Evolutionary conservation across 345 rosid genomes (phyloP).

Genomic region (Clarkia xantiana): DNA sequence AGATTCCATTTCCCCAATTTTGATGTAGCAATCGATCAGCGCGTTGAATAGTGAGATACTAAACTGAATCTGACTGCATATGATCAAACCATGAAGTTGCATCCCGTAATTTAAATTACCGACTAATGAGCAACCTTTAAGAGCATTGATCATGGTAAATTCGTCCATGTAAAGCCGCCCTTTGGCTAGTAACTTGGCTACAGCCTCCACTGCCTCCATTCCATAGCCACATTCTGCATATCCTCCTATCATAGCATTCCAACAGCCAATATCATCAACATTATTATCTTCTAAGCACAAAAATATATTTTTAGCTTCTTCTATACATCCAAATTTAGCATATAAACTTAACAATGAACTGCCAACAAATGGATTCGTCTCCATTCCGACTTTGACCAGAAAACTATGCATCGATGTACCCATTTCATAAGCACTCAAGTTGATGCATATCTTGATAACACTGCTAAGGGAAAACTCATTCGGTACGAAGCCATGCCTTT

Average conservation of each 20-base stretch:
- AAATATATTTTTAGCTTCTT: constrained; percentile 22
- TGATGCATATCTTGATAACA: constrained; percentile 17
- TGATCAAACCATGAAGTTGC: constrained; percentile 23
- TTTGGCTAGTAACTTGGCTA: constrained; percentile 12
- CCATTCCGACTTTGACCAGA: constrained; percentile 16
- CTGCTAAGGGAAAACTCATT: constrained; percentile 27
- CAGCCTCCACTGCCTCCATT: constrained; percentile 12
- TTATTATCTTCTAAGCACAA: background rate
- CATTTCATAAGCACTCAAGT: constrained; percentile 8
- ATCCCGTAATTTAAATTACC: constrained; percentile 18
- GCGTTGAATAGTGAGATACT: constrained; percentile 18
- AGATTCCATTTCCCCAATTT: constrained; percentile 9
- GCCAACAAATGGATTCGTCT: constrained; percentile 15
- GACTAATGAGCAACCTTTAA: constrained; percentile 18
- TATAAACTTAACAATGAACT: constrained; percentile 22
- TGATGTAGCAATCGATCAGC: constrained; percentile 26
- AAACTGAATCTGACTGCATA: constrained; percentile 8
- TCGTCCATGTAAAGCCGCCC: constrained; percentile 17
- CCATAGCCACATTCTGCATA: constrained; percentile 23
- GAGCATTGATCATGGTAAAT: constrained; percentile 18
- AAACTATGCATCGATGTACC: constrained; percentile 22
- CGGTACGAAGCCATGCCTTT: constrained; percentile 13
- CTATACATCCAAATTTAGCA: constrained; percentile 20
- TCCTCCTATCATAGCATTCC: constrained; percentile 32
- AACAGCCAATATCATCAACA: constrained; percentile 20